Base-by-base conservation (phyloP, 2,329 filamentous ascomycete genomes). In the Fusarium longipes region DNA sequence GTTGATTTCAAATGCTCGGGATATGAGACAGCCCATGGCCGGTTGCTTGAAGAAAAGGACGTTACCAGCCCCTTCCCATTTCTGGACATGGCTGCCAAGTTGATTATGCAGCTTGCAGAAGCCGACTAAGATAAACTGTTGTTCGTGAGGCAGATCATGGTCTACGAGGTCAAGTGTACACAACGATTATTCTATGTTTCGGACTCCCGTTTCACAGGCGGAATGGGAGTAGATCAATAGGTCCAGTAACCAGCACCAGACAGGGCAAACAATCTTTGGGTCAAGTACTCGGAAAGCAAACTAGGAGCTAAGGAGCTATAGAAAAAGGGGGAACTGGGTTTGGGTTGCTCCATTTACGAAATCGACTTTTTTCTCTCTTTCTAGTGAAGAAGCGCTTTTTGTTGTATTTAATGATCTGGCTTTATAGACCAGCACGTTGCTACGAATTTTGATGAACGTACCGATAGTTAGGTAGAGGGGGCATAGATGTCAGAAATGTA, bases 1-100 rank as follows among this genome's bases (percentile, higher is more conserved):
- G 96, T 99, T 47, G 96, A 99, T 78, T 99, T 99, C 84, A 98
- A 97, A 77, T 98, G 95, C 77, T 94, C 96, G 15, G 96, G 96
- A 20, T 99, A 99, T 80, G 96, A 99, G 81, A 93, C 86, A 44
- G 75, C 83, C 14, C 84, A 96, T 55, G 90, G 95, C 47, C 88
- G 90, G 68, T 82, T 91, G 49, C 82, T 93, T 49, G 93, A 96
- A 73, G 93, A 97, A 81, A 98, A 98, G 85, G 92, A 97, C 74
- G 93, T 97, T 66, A 95, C 93, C 42, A 96, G 92, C 76, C 93
- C 96, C 27, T 98, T 97, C 78, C 95, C 96, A 6, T 98, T 97
- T 81, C 84, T 98, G 74, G 95, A 98, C 80, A 91, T 97, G 79
- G 94, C 95, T 29, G 94, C 93, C 69, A 90, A 90, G 79, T 83